Conservation (phyloP, 768 basidiomycete genomes). For the Lentinula edodes region DNA sequence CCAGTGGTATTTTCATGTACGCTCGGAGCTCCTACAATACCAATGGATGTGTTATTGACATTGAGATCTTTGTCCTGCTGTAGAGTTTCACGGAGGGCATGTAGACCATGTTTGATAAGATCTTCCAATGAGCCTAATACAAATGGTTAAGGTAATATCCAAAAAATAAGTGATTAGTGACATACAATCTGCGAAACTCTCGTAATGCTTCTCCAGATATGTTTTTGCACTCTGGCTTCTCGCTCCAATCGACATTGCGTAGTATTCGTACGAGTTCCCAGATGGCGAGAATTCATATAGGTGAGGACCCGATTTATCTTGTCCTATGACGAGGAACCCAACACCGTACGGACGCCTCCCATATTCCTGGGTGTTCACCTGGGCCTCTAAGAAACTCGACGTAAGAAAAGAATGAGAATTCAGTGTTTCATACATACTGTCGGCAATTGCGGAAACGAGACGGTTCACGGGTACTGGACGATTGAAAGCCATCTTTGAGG, state of each 20-base stretch:
- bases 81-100: slow-evolving; percentile 92
- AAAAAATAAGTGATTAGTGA: not conserved
- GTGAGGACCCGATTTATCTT: slow-evolving; percentile 95
- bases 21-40: slow-evolving; percentile 78
- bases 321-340: slow-evolving; percentile 95
- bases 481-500: slow-evolving; percentile 91
- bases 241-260: slow-evolving; percentile 97
- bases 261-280: slow-evolving; percentile 96
- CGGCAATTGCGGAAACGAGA: slow-evolving; percentile 89
- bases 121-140: slow-evolving; percentile 74
- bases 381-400: slow-evolving; percentile 64
- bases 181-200: slow-evolving; percentile 77
- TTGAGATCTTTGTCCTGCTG: slow-evolving; percentile 98
- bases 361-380: slow-evolving; percentile 98
- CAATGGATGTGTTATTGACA: slow-evolving; percentile 89
- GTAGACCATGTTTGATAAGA: slow-evolving; percentile 87
- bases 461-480: slow-evolving; percentile 92
- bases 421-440: slow-evolving; percentile 56
- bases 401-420: not conserved
- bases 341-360: slow-evolving; percentile 97
- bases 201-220: slow-evolving; percentile 92
- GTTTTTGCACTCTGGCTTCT: slow-evolving; percentile 98
- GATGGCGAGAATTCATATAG: slow-evolving; percentile 98
- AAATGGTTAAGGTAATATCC: not conserved
- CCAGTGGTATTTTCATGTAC: slow-evolving; percentile 47